Evolutionary conservation across 1,284 basidiomycete species (phyloP).

Genomic region (Trichosporon sp.): DNA sequence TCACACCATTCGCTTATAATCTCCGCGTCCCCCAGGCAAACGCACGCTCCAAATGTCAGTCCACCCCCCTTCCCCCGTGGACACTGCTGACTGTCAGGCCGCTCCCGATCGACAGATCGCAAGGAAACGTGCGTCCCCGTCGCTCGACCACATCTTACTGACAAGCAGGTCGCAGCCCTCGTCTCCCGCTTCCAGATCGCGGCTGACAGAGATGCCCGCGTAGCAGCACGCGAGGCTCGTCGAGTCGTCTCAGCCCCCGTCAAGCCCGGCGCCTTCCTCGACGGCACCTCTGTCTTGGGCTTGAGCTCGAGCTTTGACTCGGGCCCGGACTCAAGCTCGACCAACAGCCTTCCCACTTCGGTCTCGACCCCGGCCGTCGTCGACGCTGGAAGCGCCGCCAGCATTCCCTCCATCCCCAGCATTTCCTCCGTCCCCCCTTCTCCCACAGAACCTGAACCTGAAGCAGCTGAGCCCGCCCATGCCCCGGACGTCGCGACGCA

Average conservation of each 20-base stretch:
- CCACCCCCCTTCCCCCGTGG: not conserved
- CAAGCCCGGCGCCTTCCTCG: not conserved
- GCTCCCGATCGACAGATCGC: conserved; percentile 24
- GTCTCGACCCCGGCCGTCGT: not conserved
- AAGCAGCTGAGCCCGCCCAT: not conserved
- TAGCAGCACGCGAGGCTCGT: conserved; percentile 15
- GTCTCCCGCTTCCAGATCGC: conserved; percentile 26
- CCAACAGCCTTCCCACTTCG: not conserved
- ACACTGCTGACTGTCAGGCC: conserved; percentile 15
- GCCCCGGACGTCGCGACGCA: not conserved
- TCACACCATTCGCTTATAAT: not conserved
- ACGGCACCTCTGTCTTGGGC: not conserved
- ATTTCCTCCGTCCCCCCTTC: not conserved
- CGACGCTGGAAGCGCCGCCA: not conserved
- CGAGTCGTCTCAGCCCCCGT: conserved; percentile 6
- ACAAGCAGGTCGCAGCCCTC: conserved; percentile 23
- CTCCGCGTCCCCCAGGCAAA: not conserved
- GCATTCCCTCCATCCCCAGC: not conserved
- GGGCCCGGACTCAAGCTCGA: not conserved
- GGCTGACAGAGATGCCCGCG: conserved; percentile 18
- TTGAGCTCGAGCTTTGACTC: not conserved
- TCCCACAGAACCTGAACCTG: not conserved
- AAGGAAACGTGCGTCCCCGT: conserved; percentile 19
- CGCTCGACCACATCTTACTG: not conserved
- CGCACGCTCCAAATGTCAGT: not conserved